A percentile compares a stretch with the other conserved stretches of the same genome.
Evolutionary conservation across 345 rosid genomes (phyloP).

Genomic region (Salix suchowensis): DNA sequence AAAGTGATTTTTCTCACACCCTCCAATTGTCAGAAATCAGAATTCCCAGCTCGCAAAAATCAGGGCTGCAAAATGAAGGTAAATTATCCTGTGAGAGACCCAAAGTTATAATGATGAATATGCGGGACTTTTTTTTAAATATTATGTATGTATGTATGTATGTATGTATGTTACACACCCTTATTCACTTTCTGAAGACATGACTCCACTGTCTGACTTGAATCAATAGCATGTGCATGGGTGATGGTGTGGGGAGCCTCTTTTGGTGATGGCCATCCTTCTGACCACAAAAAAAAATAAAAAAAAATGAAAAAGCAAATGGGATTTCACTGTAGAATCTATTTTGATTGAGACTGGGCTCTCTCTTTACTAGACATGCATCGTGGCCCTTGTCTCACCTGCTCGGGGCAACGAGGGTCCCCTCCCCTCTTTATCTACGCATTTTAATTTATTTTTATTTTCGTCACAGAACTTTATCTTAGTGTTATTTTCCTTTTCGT

Average conservation of each 20-base stretch:
- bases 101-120: background rate
- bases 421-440: background rate
- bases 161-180: no score
- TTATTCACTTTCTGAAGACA: conserved; percentile 22
- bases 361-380: conserved; percentile 54
- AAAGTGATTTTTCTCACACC: background rate
- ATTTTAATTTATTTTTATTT: background rate
- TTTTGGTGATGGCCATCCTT: conserved; percentile 27
- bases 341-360: conserved; percentile 45
- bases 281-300: background rate
- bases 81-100: background rate
- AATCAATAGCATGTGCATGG: conserved; percentile 37
- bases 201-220: conserved; percentile 39
- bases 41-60: background rate
- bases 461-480: background rate
- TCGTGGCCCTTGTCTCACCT: conserved; percentile 55
- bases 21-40: background rate
- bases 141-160: no score
- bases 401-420: conserved; percentile 13
- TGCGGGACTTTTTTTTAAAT: background rate
- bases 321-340: conserved; percentile 21
- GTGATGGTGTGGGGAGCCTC: conserved; percentile 32
- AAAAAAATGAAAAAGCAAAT: background rate
- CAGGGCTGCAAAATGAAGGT: background rate
- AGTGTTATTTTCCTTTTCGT: background rate